These are phyloP conservation scores for Botrytis deweyae DNA, from an alignment of 2,329 filamentous ascomycete species.

Conservation along the genomic window DNA sequence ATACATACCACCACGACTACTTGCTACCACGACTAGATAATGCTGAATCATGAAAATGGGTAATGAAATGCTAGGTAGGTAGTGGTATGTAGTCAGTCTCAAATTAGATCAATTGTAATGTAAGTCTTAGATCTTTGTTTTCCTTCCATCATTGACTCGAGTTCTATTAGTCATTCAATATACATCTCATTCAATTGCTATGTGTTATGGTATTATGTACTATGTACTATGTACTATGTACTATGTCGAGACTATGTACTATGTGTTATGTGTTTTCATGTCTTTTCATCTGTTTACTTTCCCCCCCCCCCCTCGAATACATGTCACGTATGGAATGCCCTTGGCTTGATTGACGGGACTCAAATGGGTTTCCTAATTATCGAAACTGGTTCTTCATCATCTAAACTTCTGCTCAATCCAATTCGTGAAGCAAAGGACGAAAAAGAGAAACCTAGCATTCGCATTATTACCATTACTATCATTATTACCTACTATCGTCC, in stretches of 20 bases:
- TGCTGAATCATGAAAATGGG: conserved; percentile 1
- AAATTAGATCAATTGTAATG: background rate
- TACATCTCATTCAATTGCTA: background rate
- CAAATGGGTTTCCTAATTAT: background rate
- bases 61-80: background rate
- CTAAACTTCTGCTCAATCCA: background rate
- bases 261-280: background rate
- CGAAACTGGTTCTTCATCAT: too few species aligned
- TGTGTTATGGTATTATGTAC: background rate
- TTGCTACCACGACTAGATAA: background rate
- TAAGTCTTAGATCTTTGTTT: background rate
- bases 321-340: background rate
- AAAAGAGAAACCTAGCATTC: background rate
- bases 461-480: background rate
- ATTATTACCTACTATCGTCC: too few species aligned
- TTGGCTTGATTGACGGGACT: background rate
- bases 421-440: background rate
- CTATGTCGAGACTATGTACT: background rate
- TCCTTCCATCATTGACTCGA: background rate
- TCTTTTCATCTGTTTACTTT: background rate
- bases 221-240: too few species aligned
- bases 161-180: background rate
- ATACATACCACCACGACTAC: background rate
- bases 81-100: background rate
- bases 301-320: background rate